Evolutionary conservation across 2,329 filamentous ascomycete genomes (phyloP).

Genomic region (Claviceps pusilla): DNA sequence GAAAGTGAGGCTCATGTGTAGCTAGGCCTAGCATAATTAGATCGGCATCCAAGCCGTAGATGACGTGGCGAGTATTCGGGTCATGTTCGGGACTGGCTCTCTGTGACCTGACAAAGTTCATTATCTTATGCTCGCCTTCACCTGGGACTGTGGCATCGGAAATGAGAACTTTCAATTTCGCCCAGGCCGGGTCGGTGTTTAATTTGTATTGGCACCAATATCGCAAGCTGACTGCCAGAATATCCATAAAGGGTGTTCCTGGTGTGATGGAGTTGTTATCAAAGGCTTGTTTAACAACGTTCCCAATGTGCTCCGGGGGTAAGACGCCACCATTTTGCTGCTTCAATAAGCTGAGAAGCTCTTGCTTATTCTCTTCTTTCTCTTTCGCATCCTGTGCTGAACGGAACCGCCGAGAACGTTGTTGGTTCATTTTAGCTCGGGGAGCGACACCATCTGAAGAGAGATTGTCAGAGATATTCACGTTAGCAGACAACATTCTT

Average conservation of each 20-base stretch:
- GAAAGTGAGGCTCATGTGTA: constrained; percentile 94
- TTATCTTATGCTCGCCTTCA: constrained; percentile 98
- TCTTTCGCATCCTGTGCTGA: constrained; percentile 88
- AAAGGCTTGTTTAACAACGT: constrained; percentile 73
- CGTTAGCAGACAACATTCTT: background rate
- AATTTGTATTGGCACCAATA: constrained; percentile 98
- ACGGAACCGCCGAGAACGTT: constrained; percentile 87
- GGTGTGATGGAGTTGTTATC: constrained; percentile 80
- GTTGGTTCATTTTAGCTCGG: constrained; percentile 98
- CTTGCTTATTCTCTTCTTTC: constrained; percentile 80
- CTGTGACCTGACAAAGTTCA: constrained; percentile 94
- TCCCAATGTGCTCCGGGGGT: constrained; percentile 45
- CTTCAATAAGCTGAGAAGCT: constrained; percentile 71
- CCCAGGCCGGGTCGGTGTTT: constrained; percentile 92
- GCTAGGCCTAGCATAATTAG: constrained; percentile 96
- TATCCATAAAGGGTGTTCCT: constrained; percentile 97
- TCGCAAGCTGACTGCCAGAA: constrained; percentile 72
- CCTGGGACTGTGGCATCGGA: constrained; percentile 95
- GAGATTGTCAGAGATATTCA: constrained; percentile 12
- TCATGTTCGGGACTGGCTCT: constrained; percentile 80
- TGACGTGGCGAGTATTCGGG: constrained; percentile 93
- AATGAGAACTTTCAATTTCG: constrained; percentile 91
- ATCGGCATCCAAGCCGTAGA: constrained; percentile 95
- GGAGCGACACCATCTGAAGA: constrained; percentile 78
- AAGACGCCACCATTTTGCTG: constrained; percentile 56